Percentiles rank a stretch among this genome's conserved stretches.
These are phyloP conservation scores for Emergomyces africanus DNA, from an alignment of 2,329 filamentous ascomycete genomes.

Conservation along the genomic window DNA sequence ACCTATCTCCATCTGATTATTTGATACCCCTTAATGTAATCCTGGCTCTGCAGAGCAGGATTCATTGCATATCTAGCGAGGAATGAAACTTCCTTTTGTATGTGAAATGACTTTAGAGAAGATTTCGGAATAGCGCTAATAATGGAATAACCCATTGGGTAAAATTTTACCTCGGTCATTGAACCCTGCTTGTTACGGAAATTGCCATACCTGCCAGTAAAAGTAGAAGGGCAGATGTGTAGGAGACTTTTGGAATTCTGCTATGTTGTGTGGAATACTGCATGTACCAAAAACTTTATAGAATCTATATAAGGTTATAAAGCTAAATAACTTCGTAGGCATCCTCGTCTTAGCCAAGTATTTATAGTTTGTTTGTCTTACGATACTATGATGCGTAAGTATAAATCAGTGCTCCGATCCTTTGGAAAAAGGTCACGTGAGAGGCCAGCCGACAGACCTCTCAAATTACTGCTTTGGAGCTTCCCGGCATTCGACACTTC, in stretches of 20 bases:
- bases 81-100: not conserved
- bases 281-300: not conserved
- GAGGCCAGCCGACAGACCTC: not conserved
- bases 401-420: no score
- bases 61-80: not conserved
- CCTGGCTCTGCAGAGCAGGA: not conserved
- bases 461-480: not conserved
- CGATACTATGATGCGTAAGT: no score
- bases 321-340: not conserved
- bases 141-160: not conserved
- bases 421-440: not conserved
- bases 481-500: not conserved
- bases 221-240: not conserved
- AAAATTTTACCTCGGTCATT: not conserved
- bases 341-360: not conserved
- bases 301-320: not conserved
- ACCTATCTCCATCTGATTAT: not conserved
- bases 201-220: not conserved
- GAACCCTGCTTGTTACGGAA: not conserved
- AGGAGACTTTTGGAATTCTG: not conserved
- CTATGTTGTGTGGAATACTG: not conserved
- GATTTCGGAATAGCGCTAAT: not conserved
- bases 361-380: not conserved
- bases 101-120: not conserved
- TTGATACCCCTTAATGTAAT: not conserved